A percentile compares a stretch with the other conserved stretches of the same genome.
These are phyloP conservation scores for Leucocoprinus gongylophorus DNA, from an alignment of 1,284 basidiomycete species.

Conservation along the genomic window DNA sequence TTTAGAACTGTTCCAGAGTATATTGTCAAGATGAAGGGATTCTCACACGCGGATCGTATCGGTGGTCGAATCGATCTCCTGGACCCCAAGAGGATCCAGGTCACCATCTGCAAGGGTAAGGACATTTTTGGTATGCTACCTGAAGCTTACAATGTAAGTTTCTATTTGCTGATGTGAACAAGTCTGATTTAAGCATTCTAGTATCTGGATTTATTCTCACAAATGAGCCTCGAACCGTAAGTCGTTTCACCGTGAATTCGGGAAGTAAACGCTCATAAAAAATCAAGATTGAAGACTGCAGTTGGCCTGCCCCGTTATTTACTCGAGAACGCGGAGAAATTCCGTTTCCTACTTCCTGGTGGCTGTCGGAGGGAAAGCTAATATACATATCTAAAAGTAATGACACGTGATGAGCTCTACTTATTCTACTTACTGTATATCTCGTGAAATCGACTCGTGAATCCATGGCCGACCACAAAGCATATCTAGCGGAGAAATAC, in stretches of 20 bases:
- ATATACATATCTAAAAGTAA: too few species aligned
- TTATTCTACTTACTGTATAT: too few species aligned
- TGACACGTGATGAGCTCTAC: too few species aligned
- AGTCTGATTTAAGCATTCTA: slow-evolving; percentile 16
- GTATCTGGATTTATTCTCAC: slow-evolving; percentile 46
- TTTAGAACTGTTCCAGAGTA: slow-evolving; percentile 58
- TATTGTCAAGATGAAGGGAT: slow-evolving; percentile 55
- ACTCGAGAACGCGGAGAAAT: slow-evolving; percentile 42
- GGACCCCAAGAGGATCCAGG: slow-evolving; percentile 47
- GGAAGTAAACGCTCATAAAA: slow-evolving; percentile 9
- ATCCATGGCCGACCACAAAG: slow-evolving; percentile 46
- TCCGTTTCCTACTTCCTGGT: slow-evolving; percentile 53
- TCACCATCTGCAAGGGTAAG: slow-evolving; percentile 52
- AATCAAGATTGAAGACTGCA: slow-evolving; percentile 34
- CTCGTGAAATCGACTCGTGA: background rate
- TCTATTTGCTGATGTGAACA: background rate
- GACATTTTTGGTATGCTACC: slow-evolving; percentile 65
- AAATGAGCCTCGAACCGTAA: background rate
- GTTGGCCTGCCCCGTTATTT: slow-evolving; percentile 49
- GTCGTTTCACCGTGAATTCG: background rate
- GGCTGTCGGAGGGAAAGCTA: slow-evolving; percentile 38
- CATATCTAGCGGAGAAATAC: slow-evolving; percentile 81
- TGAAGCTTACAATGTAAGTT: slow-evolving; percentile 49
- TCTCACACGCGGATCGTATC: slow-evolving; percentile 61
- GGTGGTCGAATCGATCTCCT: slow-evolving; percentile 48